Percentiles rank a stretch among this genome's conserved stretches.
Evolutionary conservation across 2,329 filamentous ascomycete genomes (phyloP).

Genomic region (Nemania sp.): DNA sequence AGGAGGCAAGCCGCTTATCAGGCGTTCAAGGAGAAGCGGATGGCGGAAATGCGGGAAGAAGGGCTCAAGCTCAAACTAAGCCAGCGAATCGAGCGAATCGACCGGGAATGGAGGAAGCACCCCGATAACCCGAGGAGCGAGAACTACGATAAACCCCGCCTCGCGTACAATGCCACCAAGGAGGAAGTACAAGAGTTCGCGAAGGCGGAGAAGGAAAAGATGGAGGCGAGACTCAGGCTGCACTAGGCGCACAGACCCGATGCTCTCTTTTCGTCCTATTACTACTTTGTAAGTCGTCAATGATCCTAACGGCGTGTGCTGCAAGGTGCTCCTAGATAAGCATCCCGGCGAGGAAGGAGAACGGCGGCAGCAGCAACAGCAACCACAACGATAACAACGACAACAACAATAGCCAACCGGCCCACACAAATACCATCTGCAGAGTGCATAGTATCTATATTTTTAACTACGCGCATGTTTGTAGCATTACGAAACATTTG

Average conservation of each 20-base stretch:
- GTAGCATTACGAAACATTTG: no score
- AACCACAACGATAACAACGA: no score
- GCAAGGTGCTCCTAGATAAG: no score
- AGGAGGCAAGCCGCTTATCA: constrained; percentile 79
- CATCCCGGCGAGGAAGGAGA: no score
- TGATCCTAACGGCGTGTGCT: no score
- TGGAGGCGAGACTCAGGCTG: constrained; percentile 57
- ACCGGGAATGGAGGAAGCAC: constrained; percentile 92
- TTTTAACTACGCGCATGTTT: no score
- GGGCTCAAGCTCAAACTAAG: constrained; percentile 69
- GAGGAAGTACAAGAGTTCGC: constrained; percentile 74
- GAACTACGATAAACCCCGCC: constrained; percentile 76
- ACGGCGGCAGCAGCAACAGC: no score
- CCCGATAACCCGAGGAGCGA: constrained; percentile 74
- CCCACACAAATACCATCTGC: no score
- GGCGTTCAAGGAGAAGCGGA: constrained; percentile 76
- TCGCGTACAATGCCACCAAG: constrained; percentile 74
- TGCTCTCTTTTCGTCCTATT: background rate
- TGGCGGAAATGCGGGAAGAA: constrained; percentile 85
- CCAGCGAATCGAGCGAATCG: constrained; percentile 81
- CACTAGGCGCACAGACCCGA: background rate
- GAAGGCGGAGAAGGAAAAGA: constrained; percentile 70
- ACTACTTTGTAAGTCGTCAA: background rate
- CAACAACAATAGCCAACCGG: no score
- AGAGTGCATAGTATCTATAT: no score